Conservation (phyloP, 1,284 basidiomycete genomes). For the Leccinum subrobustum region DNA sequence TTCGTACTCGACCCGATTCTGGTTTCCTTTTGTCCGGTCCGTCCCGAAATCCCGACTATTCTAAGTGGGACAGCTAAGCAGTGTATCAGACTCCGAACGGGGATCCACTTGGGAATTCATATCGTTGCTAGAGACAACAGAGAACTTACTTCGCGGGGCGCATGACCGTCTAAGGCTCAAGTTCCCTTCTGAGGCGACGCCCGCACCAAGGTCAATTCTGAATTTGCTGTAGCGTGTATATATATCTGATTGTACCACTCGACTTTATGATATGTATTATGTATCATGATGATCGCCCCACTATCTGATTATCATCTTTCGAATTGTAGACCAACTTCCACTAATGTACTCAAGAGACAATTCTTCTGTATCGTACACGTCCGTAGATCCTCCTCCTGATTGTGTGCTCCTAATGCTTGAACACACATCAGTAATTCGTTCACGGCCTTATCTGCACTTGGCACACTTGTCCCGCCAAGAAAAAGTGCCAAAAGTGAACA, state of each 20-base stretch:
- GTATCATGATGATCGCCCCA: too few relatives aligned
- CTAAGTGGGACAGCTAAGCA: slow-evolving; percentile 1
- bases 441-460: neutral
- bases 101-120: slow-evolving; percentile 28
- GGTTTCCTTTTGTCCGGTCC: slow-evolving; percentile 12
- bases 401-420: too few relatives aligned
- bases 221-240: too few relatives aligned
- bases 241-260: too few relatives aligned
- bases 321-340: too few relatives aligned
- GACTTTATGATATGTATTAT: too few relatives aligned
- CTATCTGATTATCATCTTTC: too few relatives aligned
- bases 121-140: slow-evolving; percentile 27
- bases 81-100: slow-evolving; percentile 10
- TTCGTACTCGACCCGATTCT: slow-evolving; percentile 8
- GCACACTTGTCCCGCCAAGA: neutral
- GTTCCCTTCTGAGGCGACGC: slow-evolving; percentile 5
- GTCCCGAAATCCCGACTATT: slow-evolving; percentile 12
- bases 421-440: neutral
- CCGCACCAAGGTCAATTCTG: slow-evolving; percentile 7
- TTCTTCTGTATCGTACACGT: too few relatives aligned
- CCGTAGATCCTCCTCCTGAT: too few relatives aligned
- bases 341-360: too few relatives aligned
- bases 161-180: slow-evolving; percentile 7
- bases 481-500: neutral
- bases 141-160: slow-evolving; percentile 18